Percentiles rank a stretch among this genome's conserved stretches.
phyloP scores from a whole-genome alignment of 441 rosid species.

The Brassica hybrid region DNA sequence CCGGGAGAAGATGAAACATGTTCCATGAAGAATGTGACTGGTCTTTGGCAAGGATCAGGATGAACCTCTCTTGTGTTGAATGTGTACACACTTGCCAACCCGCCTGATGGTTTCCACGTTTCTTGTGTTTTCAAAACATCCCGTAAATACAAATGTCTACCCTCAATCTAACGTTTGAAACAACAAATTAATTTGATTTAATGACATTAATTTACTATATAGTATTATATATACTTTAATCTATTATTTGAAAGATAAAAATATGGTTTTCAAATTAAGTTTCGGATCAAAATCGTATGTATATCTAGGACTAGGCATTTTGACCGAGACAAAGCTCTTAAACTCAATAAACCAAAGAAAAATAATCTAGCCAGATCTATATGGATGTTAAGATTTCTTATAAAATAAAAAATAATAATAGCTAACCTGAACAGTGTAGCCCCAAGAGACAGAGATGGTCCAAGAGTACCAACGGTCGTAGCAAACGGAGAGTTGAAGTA shows the following conservation, averaged over 20 bases:
- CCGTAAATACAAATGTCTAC: constrained; percentile 48
- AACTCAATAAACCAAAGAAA: no score
- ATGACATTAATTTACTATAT: no score
- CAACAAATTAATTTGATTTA: background rate
- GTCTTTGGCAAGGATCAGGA: constrained; percentile 71
- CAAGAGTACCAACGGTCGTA: background rate
- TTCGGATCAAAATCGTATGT: background rate
- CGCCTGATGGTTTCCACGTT: constrained; percentile 58
- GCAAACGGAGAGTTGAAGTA: no score
- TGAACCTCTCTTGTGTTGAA: constrained; percentile 60
- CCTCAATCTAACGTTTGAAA: constrained; percentile 35
- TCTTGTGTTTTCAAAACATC: constrained; percentile 61
- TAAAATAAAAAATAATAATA: background rate
- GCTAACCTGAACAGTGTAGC: constrained; percentile 60
- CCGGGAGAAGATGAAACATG: no score
- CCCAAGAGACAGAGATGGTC: constrained; percentile 9
- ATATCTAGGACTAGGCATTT: background rate
- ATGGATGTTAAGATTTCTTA: no score
- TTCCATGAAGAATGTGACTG: constrained; percentile 72
- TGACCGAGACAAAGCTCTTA: no score
- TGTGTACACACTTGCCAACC: constrained; percentile 49
- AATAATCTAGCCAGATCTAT: no score
- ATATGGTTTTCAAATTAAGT: no score
- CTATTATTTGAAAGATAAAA: no score
- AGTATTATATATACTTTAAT: no score